Evolutionary conservation across 1,139 yeast species (phyloP), one percentile per base, ranked within the genome.

Genomic region (Geotrichum macrosporum): DNA sequence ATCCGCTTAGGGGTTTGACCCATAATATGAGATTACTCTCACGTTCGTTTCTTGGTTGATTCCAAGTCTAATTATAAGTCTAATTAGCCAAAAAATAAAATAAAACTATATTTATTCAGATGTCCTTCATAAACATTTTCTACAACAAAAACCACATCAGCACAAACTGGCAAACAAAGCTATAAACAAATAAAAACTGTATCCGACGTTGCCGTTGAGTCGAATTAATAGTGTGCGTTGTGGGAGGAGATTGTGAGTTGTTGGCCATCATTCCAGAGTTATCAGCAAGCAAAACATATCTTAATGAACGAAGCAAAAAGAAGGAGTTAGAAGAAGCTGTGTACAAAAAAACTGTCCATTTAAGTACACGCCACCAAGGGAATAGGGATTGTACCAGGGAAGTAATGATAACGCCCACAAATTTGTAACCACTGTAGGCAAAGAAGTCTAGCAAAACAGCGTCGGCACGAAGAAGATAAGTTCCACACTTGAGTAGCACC

Each of bases 381-480:
- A 51, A 63, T 56, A 52, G 70, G 33, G 61, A 60, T 67, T 65
- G 64, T 56, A 62, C 60, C 41, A 67, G 55, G 49, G 66, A 61
- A 13, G 69, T 66, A 41, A 69, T 52, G 16, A 69, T 66, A 50
- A 68, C 58, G 21, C 41, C 87, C 30, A 94, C 88, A 63, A 88
- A 94, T 66, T 94, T 94, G 73, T 94, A 94, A 26, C 98, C 96
- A 45, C 92, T 82, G 66, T 86, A 92, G 55, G 96, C 84, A 8
- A 86, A 76, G 52, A 92, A 73, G 64, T 94, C 99, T 74, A 92
- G 81, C 44, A 84, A 70, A 49, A 79, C 73, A 55, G 84, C 60
- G 63, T 73, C 61, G 60, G 83, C 76, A 32, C 72, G 74, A 35
- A 83, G 68, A 31, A 81, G 64, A 61, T 82, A 83, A 35, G 84